These are phyloP conservation scores for Galerina marginata DNA, from an alignment of 768 basidiomycete species.

Conservation along the genomic window DNA sequence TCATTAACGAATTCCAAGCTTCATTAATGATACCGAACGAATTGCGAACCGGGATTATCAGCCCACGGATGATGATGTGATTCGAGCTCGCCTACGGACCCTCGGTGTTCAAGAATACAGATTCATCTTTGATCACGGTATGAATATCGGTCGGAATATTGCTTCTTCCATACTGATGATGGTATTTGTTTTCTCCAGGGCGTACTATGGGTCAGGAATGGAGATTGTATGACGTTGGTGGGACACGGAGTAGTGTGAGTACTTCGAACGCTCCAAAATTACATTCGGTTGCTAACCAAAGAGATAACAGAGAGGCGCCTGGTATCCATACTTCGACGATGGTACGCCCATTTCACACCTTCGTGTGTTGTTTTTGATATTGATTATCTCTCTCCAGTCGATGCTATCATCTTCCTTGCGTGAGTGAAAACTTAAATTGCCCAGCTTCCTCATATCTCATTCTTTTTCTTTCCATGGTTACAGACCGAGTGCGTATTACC, in stretches of 20 bases:
- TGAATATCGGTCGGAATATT: constrained; percentile 19
- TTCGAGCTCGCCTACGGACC: constrained; percentile 79
- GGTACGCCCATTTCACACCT: constrained; percentile 34
- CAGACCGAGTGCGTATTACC: constrained; percentile 46
- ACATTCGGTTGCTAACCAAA: too few species aligned
- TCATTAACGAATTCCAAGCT: constrained; percentile 30
- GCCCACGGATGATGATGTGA: constrained; percentile 77
- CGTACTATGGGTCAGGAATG: constrained; percentile 71
- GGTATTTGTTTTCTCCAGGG: constrained; percentile 38
- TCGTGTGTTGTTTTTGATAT: constrained; percentile 6
- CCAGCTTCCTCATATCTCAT: constrained; percentile 9
- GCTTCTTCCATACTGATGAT: background rate
- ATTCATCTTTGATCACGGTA: constrained; percentile 70
- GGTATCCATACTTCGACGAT: constrained; percentile 85
- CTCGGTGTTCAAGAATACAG: constrained; percentile 79
- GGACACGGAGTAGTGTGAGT: constrained; percentile 69
- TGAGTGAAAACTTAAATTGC: constrained; percentile 33
- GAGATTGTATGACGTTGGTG: constrained; percentile 84
- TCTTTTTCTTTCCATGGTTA: constrained; percentile 3
- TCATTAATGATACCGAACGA: constrained; percentile 70
- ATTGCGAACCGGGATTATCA: constrained; percentile 67
- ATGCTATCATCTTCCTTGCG: constrained; percentile 86
- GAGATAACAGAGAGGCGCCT: constrained; percentile 61
- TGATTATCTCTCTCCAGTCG: constrained; percentile 42
- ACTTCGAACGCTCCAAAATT: constrained; percentile 1